Conservation (phyloP, 495 filamentous ascomycete species). For the Aspergillus ostianus region DNA sequence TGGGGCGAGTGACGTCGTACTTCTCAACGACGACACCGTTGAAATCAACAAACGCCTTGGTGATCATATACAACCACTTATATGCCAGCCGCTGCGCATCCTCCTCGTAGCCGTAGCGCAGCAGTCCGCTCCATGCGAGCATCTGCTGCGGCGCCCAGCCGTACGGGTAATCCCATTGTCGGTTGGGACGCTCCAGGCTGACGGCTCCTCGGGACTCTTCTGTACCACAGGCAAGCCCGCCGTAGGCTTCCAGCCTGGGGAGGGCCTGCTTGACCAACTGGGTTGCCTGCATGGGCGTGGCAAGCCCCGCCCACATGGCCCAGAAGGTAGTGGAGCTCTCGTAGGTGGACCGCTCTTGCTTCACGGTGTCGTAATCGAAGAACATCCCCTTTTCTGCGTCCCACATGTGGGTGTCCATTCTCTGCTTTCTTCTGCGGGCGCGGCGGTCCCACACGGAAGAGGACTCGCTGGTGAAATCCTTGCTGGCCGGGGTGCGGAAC, state of each 20-base stretch:
- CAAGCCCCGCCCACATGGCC: conserved; percentile 91
- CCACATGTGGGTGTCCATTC: conserved; percentile 89
- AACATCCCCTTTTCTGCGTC: conserved; percentile 88
- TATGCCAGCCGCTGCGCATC: conserved; percentile 87
- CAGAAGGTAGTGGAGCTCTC: conserved; percentile 92
- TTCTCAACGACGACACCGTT: conserved; percentile 98
- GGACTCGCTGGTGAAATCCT: conserved; percentile 63
- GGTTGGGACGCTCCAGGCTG: conserved; percentile 78
- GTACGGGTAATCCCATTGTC: conserved; percentile 98
- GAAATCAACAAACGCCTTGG: conserved; percentile 94
- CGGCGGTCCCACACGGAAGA: conserved; percentile 87
- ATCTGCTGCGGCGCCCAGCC: conserved; percentile 99
- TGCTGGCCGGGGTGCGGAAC: conserved; percentile 61
- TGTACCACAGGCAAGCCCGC: conserved; percentile 87
- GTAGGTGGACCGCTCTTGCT: conserved; percentile 71
- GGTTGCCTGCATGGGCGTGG: conserved; percentile 74
- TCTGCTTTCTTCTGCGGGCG: conserved; percentile 71
- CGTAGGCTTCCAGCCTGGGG: conserved; percentile 80
- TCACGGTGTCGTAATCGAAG: conserved; percentile 91
- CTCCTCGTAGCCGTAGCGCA: conserved; percentile 85
- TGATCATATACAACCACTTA: conserved; percentile 97
- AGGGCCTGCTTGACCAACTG: conserved; percentile 72
- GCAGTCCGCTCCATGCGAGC: conserved; percentile 88
- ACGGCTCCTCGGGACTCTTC: conserved; percentile 79
- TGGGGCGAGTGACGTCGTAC: conserved; percentile 88